phyloP scores from a whole-genome alignment of 306 rosid genomes.

The Coriaria nepalensis region DNA sequence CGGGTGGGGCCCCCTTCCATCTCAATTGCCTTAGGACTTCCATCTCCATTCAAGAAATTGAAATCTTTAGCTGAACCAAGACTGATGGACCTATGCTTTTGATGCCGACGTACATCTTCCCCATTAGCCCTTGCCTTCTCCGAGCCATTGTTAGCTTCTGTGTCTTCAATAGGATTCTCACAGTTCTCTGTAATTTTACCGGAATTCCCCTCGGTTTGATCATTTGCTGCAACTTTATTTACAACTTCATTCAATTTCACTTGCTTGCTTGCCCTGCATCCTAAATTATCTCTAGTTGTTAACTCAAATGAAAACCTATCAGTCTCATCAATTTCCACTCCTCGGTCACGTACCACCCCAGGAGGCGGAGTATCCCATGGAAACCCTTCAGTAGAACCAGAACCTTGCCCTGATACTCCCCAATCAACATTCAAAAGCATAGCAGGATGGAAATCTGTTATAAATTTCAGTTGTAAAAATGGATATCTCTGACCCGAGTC shows the following conservation, averaged over 20 bases:
- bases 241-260: slow-evolving; percentile 23
- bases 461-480: slow-evolving; percentile 66
- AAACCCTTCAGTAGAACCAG: slow-evolving; percentile 27
- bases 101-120: slow-evolving; percentile 24
- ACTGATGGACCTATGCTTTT: slow-evolving; percentile 41
- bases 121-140: slow-evolving; percentile 19
- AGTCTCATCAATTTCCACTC: slow-evolving; percentile 13
- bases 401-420: slow-evolving; percentile 20
- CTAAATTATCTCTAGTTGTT: slow-evolving; percentile 17
- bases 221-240: slow-evolving; percentile 18
- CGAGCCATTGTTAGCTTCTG: slow-evolving; percentile 15
- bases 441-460: slow-evolving; percentile 79
- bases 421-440: slow-evolving; percentile 49
- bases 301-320: slow-evolving; percentile 37
- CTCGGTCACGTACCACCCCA: slow-evolving; percentile 12
- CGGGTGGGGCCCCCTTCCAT: slow-evolving; percentile 33
- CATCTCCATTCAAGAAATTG: slow-evolving; percentile 70
- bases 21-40: slow-evolving; percentile 54
- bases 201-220: slow-evolving; percentile 6
- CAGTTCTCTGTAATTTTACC: background rate
- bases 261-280: slow-evolving; percentile 24
- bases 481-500: slow-evolving; percentile 48
- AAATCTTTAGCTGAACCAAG: slow-evolving; percentile 68
- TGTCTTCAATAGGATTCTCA: background rate
- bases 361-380: slow-evolving; percentile 14